Conservation (phyloP, 129 eudicot species). For the Sambucus nigra region DNA sequence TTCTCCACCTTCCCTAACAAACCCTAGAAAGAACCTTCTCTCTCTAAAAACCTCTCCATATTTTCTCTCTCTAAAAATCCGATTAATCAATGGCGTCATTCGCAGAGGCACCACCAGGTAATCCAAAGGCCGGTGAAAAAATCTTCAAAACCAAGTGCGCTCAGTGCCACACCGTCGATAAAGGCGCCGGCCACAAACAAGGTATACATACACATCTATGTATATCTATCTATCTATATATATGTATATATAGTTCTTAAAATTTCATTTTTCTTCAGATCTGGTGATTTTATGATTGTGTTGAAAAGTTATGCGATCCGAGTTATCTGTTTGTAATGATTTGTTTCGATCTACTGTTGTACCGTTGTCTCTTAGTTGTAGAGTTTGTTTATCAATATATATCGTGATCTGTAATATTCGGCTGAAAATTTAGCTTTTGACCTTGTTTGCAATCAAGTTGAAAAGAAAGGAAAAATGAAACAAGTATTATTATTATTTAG, state of each 20-base stretch:
- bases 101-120: constrained; percentile 83
- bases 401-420: neutral
- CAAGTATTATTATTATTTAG: too few relatives aligned
- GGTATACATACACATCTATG: constrained; percentile 18
- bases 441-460: too few relatives aligned
- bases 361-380: neutral
- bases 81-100: constrained; percentile 58
- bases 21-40: neutral
- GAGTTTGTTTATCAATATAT: neutral
- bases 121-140: constrained; percentile 55
- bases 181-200: constrained; percentile 95
- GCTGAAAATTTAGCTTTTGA: too few relatives aligned
- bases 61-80: neutral
- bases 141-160: constrained; percentile 95
- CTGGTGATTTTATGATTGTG: constrained; percentile 3
- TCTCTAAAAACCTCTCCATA: neutral
- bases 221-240: neutral
- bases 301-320: neutral
- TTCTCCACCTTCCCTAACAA: neutral
- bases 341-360: neutral
- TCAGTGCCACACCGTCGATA: constrained; percentile 88
- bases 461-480: too few relatives aligned
- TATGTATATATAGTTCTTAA: neutral
- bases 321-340: neutral
- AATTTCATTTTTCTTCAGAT: neutral